Conservation (phyloP, 2,329 filamentous ascomycete genomes). For the Penicillium sumatraense region DNA sequence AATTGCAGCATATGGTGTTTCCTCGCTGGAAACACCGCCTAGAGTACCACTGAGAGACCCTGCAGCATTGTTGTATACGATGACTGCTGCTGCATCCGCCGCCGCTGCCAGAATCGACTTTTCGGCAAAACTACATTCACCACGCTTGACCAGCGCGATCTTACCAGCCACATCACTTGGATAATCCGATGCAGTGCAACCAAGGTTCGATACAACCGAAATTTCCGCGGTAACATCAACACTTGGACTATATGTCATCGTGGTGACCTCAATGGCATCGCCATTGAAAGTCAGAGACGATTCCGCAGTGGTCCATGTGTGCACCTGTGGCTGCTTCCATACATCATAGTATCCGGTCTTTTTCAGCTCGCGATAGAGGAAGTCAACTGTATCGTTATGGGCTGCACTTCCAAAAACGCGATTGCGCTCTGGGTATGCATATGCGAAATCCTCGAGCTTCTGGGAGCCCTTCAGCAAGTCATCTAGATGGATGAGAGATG, state of each 20-base stretch:
- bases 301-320: slow-evolving; percentile 64
- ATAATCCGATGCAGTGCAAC: slow-evolving; percentile 69
- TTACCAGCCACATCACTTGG: slow-evolving; percentile 61
- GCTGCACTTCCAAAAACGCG: slow-evolving; percentile 49
- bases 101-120: slow-evolving; percentile 72
- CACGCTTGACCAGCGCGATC: slow-evolving; percentile 73
- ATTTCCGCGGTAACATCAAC: slow-evolving; percentile 43
- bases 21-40: slow-evolving; percentile 59
- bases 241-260: slow-evolving; percentile 69
- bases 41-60: slow-evolving; percentile 71
- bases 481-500: slow-evolving; percentile 53
- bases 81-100: slow-evolving; percentile 71
- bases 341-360: slow-evolving; percentile 42
- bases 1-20: slow-evolving; percentile 53
- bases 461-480: slow-evolving; percentile 65
- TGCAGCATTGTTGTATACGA: slow-evolving; percentile 75
- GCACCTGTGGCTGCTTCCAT: slow-evolving; percentile 62
- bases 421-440: slow-evolving; percentile 33
- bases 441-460: slow-evolving; percentile 51
- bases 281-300: slow-evolving; percentile 64
- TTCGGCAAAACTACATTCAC: slow-evolving; percentile 70
- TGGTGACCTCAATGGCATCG: slow-evolving; percentile 52
- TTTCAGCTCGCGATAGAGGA: slow-evolving; percentile 62
- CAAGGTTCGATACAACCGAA: slow-evolving; percentile 65
- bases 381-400: slow-evolving; percentile 67